phyloP scores from a whole-genome alignment of 164 flowering plant genomes.

The Vitis riparia region DNA sequence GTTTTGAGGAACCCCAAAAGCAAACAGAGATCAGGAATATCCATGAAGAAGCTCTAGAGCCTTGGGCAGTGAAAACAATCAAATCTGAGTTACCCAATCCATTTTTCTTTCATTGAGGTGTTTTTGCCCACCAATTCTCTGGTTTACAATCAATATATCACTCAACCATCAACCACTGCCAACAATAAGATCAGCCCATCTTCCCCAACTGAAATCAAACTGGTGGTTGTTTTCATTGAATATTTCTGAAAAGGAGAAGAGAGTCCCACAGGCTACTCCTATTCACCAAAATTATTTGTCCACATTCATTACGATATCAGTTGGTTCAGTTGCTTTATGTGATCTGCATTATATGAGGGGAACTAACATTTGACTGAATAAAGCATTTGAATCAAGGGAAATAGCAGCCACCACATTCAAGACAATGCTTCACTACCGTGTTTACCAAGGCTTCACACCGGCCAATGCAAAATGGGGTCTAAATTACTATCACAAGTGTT shows the following conservation, averaged over 20 bases:
- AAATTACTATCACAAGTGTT: too few species aligned
- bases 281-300: not conserved
- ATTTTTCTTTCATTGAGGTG: not conserved
- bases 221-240: slow-evolving; percentile 1
- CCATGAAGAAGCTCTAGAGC: too few species aligned
- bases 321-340: not conserved
- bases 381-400: too few species aligned
- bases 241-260: not conserved
- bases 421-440: too few species aligned
- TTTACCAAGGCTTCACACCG: too few species aligned
- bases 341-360: too few species aligned
- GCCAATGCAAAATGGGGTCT: too few species aligned
- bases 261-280: not conserved
- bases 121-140: not conserved
- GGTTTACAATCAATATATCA: not conserved
- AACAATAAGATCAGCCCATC: not conserved
- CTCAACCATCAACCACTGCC: not conserved
- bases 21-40: too few species aligned
- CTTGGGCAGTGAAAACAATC: too few species aligned
- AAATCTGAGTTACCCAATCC: not conserved
- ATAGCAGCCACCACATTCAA: too few species aligned
- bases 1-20: too few species aligned
- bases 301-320: not conserved
- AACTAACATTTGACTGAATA: too few species aligned
- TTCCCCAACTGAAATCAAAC: not conserved